Conservation (phyloP, 441 rosid genomes). For the Jatropha multifida region DNA sequence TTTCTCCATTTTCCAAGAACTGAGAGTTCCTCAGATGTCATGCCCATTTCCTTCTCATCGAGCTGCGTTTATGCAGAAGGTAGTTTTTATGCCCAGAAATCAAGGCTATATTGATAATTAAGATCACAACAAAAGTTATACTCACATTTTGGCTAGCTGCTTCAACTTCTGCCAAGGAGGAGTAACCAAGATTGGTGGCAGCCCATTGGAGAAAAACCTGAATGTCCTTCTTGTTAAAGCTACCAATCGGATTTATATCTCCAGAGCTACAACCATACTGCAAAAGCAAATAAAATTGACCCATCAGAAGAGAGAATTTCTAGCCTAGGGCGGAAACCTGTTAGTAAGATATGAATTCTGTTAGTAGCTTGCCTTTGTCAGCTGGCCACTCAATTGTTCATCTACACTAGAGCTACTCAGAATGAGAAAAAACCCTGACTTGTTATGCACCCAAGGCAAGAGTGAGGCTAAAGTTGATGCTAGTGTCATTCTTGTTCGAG, state of each 20-base stretch:
- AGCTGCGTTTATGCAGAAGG: constrained; percentile 42
- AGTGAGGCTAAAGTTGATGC: constrained; percentile 88
- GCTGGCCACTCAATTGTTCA: constrained; percentile 86
- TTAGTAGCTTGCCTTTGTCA: constrained; percentile 63
- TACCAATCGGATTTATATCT: constrained; percentile 94
- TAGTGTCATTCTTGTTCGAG: constrained; percentile 90
- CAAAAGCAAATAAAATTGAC: constrained; percentile 24
- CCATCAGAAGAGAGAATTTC: background rate
- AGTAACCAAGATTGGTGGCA: constrained; percentile 78
- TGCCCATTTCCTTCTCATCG: constrained; percentile 86
- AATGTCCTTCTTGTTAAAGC: constrained; percentile 85
- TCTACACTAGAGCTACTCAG: constrained; percentile 94
- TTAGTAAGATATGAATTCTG: background rate
- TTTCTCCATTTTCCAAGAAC: constrained; percentile 75
- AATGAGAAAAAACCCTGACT: constrained; percentile 84
- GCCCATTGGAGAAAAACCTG: constrained; percentile 86
- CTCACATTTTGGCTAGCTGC: constrained; percentile 92
- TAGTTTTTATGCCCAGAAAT: constrained; percentile 23
- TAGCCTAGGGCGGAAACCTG: background rate
- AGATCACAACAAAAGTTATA: constrained; percentile 47
- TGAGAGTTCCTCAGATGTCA: constrained; percentile 90
- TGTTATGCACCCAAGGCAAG: constrained; percentile 92
- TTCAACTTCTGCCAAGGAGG: constrained; percentile 83
- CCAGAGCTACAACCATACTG: constrained; percentile 97
- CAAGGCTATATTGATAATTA: constrained; percentile 68